These are phyloP conservation scores for Exserohilum rostratum DNA, from an alignment of 2,329 filamentous ascomycete species.

Conservation along the genomic window DNA sequence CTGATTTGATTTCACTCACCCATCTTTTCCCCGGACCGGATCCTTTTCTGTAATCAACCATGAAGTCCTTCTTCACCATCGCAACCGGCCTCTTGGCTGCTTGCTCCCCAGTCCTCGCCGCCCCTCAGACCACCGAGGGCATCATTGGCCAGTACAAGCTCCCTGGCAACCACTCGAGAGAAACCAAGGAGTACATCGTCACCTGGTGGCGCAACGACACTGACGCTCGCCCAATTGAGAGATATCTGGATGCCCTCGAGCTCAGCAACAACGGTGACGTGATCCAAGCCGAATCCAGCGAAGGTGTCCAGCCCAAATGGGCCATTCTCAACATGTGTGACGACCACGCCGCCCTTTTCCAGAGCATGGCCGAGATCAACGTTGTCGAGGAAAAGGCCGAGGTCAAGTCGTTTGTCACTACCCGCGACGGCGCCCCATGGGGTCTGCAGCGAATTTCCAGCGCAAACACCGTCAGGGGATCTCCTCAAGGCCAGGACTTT, in stretches of 20 bases:
- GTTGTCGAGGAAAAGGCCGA: conserved; percentile 51
- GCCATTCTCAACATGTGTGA: conserved; percentile 51
- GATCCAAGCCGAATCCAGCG: conserved; percentile 46
- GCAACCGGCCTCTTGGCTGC: conserved; percentile 37
- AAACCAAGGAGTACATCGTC: conserved; percentile 40
- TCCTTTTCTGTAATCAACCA: conserved; percentile 34
- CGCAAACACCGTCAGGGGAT: conserved; percentile 40
- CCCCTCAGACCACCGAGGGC: conserved; percentile 22
- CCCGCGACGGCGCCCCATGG: conserved; percentile 51
- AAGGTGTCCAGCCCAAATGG: conserved; percentile 48
- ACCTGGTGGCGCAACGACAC: conserved; percentile 29
- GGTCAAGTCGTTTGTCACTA: conserved; percentile 38
- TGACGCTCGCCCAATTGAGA: conserved; percentile 8
- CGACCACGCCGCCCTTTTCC: conserved; percentile 48
- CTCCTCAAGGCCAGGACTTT: conserved; percentile 42
- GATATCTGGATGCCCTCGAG: conserved; percentile 25
- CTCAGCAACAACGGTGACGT: conserved; percentile 43
- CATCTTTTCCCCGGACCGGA: conserved; percentile 30
- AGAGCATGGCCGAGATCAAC: conserved; percentile 49
- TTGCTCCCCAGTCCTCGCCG: conserved; percentile 25
- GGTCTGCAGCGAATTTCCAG: conserved; percentile 55
- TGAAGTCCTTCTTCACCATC: conserved; percentile 39
- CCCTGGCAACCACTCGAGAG: conserved; percentile 33
- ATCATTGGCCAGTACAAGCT: conserved; percentile 32
- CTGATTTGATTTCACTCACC: conserved; percentile 11